phyloP scores from a whole-genome alignment of 495 filamentous ascomycete species.

The Thermothielavioides terrestris region DNA sequence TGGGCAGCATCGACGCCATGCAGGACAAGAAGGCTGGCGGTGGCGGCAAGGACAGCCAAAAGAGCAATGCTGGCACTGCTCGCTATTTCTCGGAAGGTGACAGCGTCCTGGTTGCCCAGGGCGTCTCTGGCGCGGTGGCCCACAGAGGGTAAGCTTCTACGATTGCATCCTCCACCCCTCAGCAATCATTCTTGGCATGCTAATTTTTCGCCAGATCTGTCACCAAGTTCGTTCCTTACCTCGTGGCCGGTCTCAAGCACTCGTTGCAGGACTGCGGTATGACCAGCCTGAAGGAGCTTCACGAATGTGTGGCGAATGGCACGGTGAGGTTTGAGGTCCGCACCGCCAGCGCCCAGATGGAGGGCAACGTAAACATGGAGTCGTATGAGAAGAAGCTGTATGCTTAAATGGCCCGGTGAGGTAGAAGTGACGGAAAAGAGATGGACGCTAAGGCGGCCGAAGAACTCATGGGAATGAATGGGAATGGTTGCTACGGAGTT shows the following conservation, averaged over 20 bases:
- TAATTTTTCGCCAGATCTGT: constrained; percentile 47
- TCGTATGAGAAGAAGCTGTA: constrained; percentile 99
- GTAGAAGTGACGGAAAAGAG: not conserved
- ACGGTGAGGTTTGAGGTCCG: constrained; percentile 86
- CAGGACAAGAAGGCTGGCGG: constrained; percentile 89
- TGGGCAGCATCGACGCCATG: constrained; percentile 99
- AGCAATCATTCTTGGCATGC: not conserved
- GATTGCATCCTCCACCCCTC: not conserved
- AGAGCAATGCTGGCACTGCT: constrained; percentile 90
- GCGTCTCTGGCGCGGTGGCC: constrained; percentile 67
- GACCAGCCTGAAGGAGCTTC: constrained; percentile 64
- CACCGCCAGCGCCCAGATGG: constrained; percentile 86
- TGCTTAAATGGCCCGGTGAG: constrained; percentile 44
- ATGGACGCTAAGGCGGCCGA: not conserved
- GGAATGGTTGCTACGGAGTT: constrained; percentile 7
- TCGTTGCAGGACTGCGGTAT: constrained; percentile 92
- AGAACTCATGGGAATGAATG: not conserved
- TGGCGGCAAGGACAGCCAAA: constrained; percentile 60
- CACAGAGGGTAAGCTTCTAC: constrained; percentile 41
- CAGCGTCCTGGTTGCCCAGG: constrained; percentile 88
- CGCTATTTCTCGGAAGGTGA: constrained; percentile 98
- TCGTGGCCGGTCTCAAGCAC: constrained; percentile 92
- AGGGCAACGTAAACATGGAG: constrained; percentile 95
- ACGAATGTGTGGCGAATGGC: constrained; percentile 65
- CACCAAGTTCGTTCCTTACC: constrained; percentile 90